Evolutionary conservation across 352 stramenopile species (phyloP).

Genomic region (Phytophthora constricta): DNA sequence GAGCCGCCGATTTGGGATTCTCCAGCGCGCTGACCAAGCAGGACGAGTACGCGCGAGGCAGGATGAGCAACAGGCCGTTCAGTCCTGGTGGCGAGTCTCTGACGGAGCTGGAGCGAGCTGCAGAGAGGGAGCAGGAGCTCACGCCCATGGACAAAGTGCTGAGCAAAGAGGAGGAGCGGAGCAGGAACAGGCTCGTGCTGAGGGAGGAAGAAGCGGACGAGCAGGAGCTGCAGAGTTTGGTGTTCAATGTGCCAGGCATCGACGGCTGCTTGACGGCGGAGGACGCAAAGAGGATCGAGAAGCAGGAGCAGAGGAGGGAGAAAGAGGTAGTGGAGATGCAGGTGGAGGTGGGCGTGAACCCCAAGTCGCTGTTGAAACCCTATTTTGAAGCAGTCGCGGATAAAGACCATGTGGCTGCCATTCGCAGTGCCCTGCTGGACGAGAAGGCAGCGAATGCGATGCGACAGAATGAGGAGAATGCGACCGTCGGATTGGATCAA

Average conservation of each 20-base stretch:
- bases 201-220: conserved; percentile 31
- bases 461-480: conserved; percentile 52
- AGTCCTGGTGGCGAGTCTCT: conserved; percentile 70
- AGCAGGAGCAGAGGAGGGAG: conserved; percentile 11
- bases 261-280: conserved; percentile 55
- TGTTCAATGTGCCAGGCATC: conserved; percentile 62
- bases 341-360: conserved; percentile 64
- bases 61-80: conserved; percentile 83
- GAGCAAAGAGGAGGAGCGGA: conserved; percentile 38
- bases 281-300: conserved; percentile 48
- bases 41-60: conserved; percentile 82
- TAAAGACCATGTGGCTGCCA: conserved; percentile 52
- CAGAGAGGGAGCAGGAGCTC: not conserved
- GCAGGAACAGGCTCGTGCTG: conserved; percentile 50
- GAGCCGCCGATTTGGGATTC: conserved; percentile 55
- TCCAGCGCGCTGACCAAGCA: conserved; percentile 74
- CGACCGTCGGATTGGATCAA: conserved; percentile 70
- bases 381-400: conserved; percentile 76
- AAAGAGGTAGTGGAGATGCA: not conserved
- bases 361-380: conserved; percentile 55
- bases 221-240: conserved; percentile 45
- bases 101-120: conserved; percentile 30
- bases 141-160: conserved; percentile 24
- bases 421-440: conserved; percentile 63
- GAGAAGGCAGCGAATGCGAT: conserved; percentile 71